Conservation (phyloP, 192 early-diverging fungal genomes). For the Coemansia nantahalensis region DNA sequence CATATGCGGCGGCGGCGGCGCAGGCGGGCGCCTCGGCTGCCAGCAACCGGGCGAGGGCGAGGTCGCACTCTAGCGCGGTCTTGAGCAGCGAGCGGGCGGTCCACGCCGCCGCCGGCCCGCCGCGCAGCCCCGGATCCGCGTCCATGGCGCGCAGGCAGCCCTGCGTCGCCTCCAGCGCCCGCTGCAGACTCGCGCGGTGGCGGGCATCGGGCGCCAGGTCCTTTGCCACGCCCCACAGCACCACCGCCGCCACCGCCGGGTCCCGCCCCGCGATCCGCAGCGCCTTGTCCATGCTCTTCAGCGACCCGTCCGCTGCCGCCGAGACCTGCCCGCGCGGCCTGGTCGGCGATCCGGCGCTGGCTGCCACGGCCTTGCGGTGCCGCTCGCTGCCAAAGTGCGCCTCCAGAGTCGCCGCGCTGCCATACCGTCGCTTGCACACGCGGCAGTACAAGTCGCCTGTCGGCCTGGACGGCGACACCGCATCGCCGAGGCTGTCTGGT, state of each 20-base stretch:
- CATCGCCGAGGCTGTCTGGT: conserved; percentile 1
- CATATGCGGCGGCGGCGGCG: conserved; percentile 7
- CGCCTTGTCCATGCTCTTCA: conserved; percentile 26
- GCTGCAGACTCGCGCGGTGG: background rate
- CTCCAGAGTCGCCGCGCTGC: conserved; percentile 15
- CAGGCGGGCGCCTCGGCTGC: background rate
- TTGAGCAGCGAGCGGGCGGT: conserved; percentile 28
- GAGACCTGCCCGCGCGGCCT: too few relatives aligned
- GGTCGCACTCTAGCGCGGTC: conserved; percentile 38
- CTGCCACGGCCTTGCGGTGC: conserved; percentile 4
- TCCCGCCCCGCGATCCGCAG: conserved; percentile 19
- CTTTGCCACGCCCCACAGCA: conserved; percentile 44
- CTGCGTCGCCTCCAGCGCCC: conserved; percentile 13
- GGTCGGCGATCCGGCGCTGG: background rate
- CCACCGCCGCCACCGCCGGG: conserved; percentile 41
- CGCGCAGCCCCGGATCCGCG: conserved; percentile 11
- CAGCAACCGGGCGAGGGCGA: conserved; percentile 28
- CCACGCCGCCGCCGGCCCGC: conserved; percentile 27
- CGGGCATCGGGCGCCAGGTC: conserved; percentile 20
- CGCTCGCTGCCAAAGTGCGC: conserved; percentile 28
- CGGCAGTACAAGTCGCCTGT: conserved; percentile 9
- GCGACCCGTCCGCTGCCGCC: background rate
- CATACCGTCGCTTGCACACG: conserved; percentile 28
- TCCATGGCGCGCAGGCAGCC: conserved; percentile 26
- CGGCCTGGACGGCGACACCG: background rate